phyloP scores from a whole-genome alignment of 2,329 filamentous ascomycete species.

The Teratosphaeria destructans region DNA sequence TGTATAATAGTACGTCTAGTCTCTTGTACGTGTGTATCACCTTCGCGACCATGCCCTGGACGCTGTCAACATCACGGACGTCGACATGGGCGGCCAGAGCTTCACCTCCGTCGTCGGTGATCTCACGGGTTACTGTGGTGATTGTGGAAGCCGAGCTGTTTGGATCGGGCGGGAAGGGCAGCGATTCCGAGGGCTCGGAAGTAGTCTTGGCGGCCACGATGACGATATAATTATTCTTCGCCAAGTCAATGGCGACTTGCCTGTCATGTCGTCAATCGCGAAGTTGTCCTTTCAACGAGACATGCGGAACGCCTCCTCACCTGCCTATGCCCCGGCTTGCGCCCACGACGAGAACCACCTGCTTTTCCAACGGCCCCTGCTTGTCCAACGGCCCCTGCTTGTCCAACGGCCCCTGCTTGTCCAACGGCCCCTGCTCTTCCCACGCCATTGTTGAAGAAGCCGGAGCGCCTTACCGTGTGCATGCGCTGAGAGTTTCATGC shows the following conservation, averaged over 20 bases:
- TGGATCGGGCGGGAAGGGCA: slow-evolving; percentile 62
- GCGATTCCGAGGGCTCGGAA: slow-evolving; percentile 47
- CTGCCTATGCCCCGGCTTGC: slow-evolving; percentile 38
- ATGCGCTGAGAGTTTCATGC: neutral
- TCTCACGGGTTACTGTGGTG: slow-evolving; percentile 68
- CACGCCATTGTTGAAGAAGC: slow-evolving; percentile 2
- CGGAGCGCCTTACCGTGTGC: neutral
- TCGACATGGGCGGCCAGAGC: slow-evolving; percentile 61
- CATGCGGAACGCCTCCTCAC: neutral
- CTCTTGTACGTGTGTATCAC: slow-evolving; percentile 47
- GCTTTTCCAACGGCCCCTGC: neutral
- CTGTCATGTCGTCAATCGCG: slow-evolving; percentile 39
- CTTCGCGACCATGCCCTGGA: slow-evolving; percentile 49
- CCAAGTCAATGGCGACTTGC: slow-evolving; percentile 69
- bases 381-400: too few relatives aligned
- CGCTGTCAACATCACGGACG: slow-evolving; percentile 52
- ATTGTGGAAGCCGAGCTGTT: slow-evolving; percentile 69
- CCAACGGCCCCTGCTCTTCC: slow-evolving; percentile 4
- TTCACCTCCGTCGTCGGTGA: slow-evolving; percentile 51
- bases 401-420: too few relatives aligned
- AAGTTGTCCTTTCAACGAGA: neutral
- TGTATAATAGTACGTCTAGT: slow-evolving; percentile 70
- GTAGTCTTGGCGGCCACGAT: slow-evolving; percentile 68
- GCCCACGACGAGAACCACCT: slow-evolving; percentile 23
- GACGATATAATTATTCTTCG: slow-evolving; percentile 62